Evolutionary conservation across 768 basidiomycete species (phyloP), one percentile per base, ranked within the genome.

Genomic region (Tricholomella constricta): DNA sequence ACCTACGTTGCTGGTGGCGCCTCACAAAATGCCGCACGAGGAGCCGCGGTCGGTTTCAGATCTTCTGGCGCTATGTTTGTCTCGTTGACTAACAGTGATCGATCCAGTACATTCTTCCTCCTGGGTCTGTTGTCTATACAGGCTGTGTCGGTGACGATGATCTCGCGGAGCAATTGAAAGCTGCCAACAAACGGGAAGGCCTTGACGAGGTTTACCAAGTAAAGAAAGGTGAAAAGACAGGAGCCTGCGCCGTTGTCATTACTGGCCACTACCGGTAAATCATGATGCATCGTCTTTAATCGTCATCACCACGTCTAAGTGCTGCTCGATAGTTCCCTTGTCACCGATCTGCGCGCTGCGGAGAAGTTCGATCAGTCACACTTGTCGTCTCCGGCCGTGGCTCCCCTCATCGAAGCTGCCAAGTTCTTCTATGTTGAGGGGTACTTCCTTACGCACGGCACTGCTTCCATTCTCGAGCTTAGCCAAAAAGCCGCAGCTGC

Each of bases 1-100:
- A 87, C 86, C 45, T 99, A 94, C 65, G 95, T 98, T 48, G 96
- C 97, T 48, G 97, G 97, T 55, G 97, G 97, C 63, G 96, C 97
- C 25, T 85, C 92, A 25, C 97, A 99, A 71, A 99, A 99, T 66
- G 85, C 95, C 64, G 95, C 96, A 51, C 90, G 97, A 45, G 95
- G 86, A 59, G 97, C 96, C 61, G 94, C 97, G 40, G 96, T 97
- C 70, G 55, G 93, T 73, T 22, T 22, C 17, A 42, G 25, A 47
- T 22, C 8, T 31, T 7, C 4, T 17, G 27, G 37, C 27, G 17
- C 20, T 26, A 23, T 20, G 46, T 41, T 48, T 56, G 10, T n/a
- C n/a, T n/a, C n/a, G n/a, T 46, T 59, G 20, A 60, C 52, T 56
- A 38, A 52, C 8, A 49, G 15, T 25, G 17, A 32, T 29, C n/a